Percentiles rank a stretch among this genome's conserved stretches.
phyloP scores from a whole-genome alignment of 116 monocot genomes.

The Trichopus zeylanicus region DNA sequence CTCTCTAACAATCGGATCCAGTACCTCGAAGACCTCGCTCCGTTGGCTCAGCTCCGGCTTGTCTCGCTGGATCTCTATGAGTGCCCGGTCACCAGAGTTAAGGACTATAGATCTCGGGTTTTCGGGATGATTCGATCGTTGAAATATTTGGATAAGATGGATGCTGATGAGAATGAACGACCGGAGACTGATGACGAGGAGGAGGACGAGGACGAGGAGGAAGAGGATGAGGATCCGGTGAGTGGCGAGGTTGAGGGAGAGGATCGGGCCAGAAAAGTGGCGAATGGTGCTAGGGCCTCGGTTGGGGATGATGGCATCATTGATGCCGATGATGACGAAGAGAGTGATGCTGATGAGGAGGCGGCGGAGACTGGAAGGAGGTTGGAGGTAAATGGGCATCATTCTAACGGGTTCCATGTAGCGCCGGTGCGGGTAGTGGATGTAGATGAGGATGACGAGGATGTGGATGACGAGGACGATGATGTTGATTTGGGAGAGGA shows the following conservation, averaged over 20 bases:
- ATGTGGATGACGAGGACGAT: slow-evolving; percentile 36
- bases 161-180: slow-evolving; percentile 83
- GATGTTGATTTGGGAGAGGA: slow-evolving; percentile 28
- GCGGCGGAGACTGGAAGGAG: slow-evolving; percentile 23
- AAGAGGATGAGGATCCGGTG: slow-evolving; percentile 71
- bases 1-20: slow-evolving; percentile 92
- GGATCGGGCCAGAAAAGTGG: slow-evolving; percentile 25
- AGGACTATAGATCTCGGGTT: slow-evolving; percentile 75
- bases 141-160: slow-evolving; percentile 91
- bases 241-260: slow-evolving; percentile 84
- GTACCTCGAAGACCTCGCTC: slow-evolving; percentile 68
- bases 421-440: slow-evolving; percentile 29
- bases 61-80: slow-evolving; percentile 90
- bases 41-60: slow-evolving; percentile 57
- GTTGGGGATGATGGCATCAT: slow-evolving; percentile 23
- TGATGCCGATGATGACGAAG: slow-evolving; percentile 68
- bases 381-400: slow-evolving; percentile 11
- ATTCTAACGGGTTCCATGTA: slow-evolving; percentile 59
- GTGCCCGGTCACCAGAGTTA: slow-evolving; percentile 80
- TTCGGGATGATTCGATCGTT: slow-evolving; percentile 72
- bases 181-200: slow-evolving; percentile 89
- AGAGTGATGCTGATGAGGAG: slow-evolving; percentile 80
- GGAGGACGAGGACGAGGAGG: slow-evolving; percentile 78
- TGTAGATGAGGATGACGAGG: slow-evolving; percentile 31
- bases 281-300: slow-evolving; percentile 18